A percentile compares a stretch with the other conserved stretches of the same genome.
These are phyloP conservation scores for Leccinum subtestaceum DNA, from an alignment of 768 basidiomycete species.

Conservation along the genomic window DNA sequence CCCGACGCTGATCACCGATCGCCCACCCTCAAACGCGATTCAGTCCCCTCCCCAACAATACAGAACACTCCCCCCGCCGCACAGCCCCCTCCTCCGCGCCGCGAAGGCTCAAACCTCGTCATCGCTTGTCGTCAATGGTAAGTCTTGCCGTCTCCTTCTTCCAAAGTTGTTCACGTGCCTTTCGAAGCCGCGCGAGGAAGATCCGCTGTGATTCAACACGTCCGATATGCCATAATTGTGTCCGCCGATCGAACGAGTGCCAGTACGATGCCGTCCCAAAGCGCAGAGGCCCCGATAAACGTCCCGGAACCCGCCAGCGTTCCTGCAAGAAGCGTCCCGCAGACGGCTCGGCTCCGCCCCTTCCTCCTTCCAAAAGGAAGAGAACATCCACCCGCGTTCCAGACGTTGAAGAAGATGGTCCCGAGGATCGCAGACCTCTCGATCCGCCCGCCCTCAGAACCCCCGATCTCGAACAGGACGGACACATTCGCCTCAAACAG, in stretches of 20 bases:
- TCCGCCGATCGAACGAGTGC: constrained; percentile 72
- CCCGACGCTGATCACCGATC: constrained; percentile 29
- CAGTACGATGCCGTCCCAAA: constrained; percentile 79
- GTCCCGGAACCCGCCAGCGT: constrained; percentile 78
- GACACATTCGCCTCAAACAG: constrained; percentile 25
- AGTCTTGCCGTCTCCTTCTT: constrained; percentile 34
- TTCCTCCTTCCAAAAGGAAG: constrained; percentile 55
- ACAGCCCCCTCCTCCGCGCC: constrained; percentile 36
- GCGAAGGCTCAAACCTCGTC: constrained; percentile 64
- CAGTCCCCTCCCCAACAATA: constrained; percentile 35
- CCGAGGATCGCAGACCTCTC: constrained; percentile 28
- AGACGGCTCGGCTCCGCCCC: constrained; percentile 49
- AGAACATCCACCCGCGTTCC: constrained; percentile 34
- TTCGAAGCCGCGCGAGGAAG: constrained; percentile 73
- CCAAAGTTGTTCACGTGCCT: constrained; percentile 29
- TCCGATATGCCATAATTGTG: constrained; percentile 79
- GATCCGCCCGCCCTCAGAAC: constrained; percentile 27
- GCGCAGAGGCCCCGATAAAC: constrained; percentile 83
- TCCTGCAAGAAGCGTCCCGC: constrained; percentile 79
- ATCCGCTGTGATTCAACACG: constrained; percentile 83
- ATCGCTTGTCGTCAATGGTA: constrained; percentile 86
- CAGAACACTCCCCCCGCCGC: constrained; percentile 27
- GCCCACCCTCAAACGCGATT: constrained; percentile 44
- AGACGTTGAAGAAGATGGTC: constrained; percentile 30
- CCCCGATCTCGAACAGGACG: constrained; percentile 26